A percentile compares a stretch with the other conserved stretches of the same genome.
Evolutionary conservation across 345 rosid species (phyloP).

Genomic region (Noccaea caerulescens): DNA sequence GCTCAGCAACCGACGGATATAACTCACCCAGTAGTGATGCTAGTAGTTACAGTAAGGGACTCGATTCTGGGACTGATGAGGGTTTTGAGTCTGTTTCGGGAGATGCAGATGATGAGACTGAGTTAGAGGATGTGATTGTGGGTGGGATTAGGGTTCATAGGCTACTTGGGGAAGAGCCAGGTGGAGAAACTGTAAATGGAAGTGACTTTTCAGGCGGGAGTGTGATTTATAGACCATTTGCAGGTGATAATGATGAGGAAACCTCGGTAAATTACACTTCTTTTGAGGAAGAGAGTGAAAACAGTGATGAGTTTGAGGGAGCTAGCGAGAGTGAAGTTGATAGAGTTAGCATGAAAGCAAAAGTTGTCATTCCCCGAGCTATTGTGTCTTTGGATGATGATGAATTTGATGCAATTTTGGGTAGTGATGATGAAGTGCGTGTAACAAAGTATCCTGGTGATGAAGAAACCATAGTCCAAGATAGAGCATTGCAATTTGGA

Average conservation of each 20-base stretch:
- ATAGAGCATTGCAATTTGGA: slow-evolving; percentile 18
- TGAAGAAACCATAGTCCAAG: slow-evolving; percentile 37
- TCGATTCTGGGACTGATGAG: slow-evolving; percentile 52
- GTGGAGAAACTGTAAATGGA: slow-evolving; percentile 42
- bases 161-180: slow-evolving; percentile 44
- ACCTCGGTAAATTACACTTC: slow-evolving; percentile 37
- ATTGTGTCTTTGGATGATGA: slow-evolving; percentile 70
- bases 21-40: slow-evolving; percentile 36
- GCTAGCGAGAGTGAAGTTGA: slow-evolving; percentile 37
- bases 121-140: slow-evolving; percentile 28
- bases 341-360: slow-evolving; percentile 37
- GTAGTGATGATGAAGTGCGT: slow-evolving; percentile 48
- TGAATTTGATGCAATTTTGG: slow-evolving; percentile 45
- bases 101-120: slow-evolving; percentile 48
- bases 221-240: slow-evolving; percentile 38
- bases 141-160: slow-evolving; percentile 38
- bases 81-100: slow-evolving; percentile 57
- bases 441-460: slow-evolving; percentile 45
- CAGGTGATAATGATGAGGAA: slow-evolving; percentile 32
- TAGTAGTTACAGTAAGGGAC: slow-evolving; percentile 41
- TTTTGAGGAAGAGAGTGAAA: slow-evolving; percentile 44
- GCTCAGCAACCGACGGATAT: slow-evolving; percentile 43
- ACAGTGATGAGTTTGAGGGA: slow-evolving; percentile 35
- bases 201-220: slow-evolving; percentile 41
- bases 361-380: slow-evolving; percentile 57